phyloP scores from a whole-genome alignment of 306 rosid species.

The Trifolium fragiferum region DNA sequence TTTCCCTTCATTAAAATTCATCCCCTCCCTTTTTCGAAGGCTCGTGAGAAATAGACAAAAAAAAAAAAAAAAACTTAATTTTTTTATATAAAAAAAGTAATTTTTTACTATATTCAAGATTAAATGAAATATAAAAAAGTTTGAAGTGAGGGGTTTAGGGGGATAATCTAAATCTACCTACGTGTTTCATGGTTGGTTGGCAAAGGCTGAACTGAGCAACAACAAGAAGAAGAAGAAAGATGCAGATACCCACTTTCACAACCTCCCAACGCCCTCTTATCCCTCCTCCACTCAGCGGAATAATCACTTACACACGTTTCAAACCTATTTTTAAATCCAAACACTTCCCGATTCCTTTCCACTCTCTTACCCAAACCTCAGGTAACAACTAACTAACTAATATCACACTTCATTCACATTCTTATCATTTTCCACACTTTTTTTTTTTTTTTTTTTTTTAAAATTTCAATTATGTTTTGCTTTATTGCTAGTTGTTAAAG shows the following conservation, averaged over 20 bases:
- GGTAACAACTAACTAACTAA: conserved; percentile 39
- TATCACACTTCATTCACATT: not conserved
- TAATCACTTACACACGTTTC: conserved; percentile 37
- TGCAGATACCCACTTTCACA: conserved; percentile 39
- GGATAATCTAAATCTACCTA: not conserved
- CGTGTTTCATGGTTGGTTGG: not conserved
- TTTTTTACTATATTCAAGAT: too few relatives aligned
- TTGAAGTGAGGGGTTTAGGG: not conserved
- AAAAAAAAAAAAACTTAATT: too few relatives aligned
- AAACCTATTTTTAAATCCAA: conserved; percentile 40
- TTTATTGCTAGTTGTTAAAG: conserved; percentile 42
- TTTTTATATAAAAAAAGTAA: too few relatives aligned
- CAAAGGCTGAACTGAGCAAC: not conserved
- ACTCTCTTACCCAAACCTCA: conserved; percentile 37
- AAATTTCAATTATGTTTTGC: not conserved
- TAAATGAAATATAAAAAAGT: too few relatives aligned
- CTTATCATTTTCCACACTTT: not conserved
- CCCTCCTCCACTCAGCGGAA: conserved; percentile 18
- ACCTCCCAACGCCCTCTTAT: conserved; percentile 43
- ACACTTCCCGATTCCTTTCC: conserved; percentile 46
- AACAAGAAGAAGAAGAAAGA: not conserved
- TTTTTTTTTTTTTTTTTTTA: not conserved
- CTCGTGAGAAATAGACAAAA: too few relatives aligned
- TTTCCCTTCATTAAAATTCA: too few relatives aligned
- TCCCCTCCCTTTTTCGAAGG: too few relatives aligned